Base-by-base conservation (phyloP, 805 yeast genomes). In the Teunomyces tritomae region DNA sequence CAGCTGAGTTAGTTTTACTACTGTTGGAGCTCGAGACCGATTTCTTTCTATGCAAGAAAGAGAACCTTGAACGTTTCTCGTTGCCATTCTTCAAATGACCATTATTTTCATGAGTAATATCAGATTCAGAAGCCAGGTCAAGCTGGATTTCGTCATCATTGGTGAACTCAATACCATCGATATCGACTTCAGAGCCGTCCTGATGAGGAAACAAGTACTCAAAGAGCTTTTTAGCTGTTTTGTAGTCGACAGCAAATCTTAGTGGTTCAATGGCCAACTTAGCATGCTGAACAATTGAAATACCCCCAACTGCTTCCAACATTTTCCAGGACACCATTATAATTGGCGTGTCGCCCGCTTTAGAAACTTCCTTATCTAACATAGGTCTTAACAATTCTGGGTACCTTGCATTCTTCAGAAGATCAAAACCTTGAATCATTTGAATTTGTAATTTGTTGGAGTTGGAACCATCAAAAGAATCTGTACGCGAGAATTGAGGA, bases 281-380 rank as follows among this genome's bases (percentile, higher is more conserved):
- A 20, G 89, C 83, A 44, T 77, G 70, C 49, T 82, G 83, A 67
- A 91, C 73, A 20, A 91, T 83, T n/a, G 87, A 79, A 44, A 91
- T 89, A 8, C 98, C 98, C 28, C 97, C 98, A 47, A 92, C 85
- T 0, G 96, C 89, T 46, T 79, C 81, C 45, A 85, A 79, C 83
- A 87, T 80, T n/a, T 81, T 78, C 98, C 98, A 91, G 8, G 67
- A 44, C 56, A 68, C 53, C 6, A 43, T 39, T 3, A 72, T 51
- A 33, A 72, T 55, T 1, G 74, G 69, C n/a, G 44, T 32, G 8
- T 43, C 32, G 24, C 47, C 43, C 28, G 46, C 20, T 30, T 53
- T 44, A 2, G 32, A 24, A 24, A 48, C 48, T 10, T 62, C 57
- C 46, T 49, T n/a, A 50, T 59, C 39, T 48, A 57, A 28, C 46